A percentile compares a stretch with the other conserved stretches of the same genome.
phyloP scores from a whole-genome alignment of 257 asterid species.

The Apocynum venetum region DNA sequence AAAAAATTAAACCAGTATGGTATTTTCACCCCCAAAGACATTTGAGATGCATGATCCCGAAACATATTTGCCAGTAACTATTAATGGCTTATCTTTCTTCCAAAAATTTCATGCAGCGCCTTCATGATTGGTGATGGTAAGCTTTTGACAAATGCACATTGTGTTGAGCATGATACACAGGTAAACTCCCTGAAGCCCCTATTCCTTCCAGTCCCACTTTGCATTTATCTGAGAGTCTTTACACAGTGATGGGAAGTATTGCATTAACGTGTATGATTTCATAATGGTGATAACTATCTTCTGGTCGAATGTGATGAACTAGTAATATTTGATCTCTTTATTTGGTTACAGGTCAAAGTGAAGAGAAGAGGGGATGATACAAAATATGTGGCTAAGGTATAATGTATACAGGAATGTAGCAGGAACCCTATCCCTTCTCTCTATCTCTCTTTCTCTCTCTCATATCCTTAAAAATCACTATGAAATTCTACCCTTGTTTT shows the following conservation, averaged over 20 bases:
- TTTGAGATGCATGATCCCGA: background rate
- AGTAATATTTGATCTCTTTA: conserved; percentile 11
- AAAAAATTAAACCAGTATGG: background rate
- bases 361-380: conserved; percentile 89
- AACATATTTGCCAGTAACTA: background rate
- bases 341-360: conserved; percentile 72
- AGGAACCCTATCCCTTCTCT: background rate
- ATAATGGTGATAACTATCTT: conserved; percentile 1
- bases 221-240: conserved; percentile 4
- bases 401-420: conserved; percentile 2
- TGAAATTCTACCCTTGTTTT: background rate
- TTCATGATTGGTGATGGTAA: conserved; percentile 89
- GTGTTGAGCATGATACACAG: conserved; percentile 89
- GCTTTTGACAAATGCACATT: conserved; percentile 95
- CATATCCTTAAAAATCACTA: background rate
- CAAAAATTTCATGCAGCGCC: conserved; percentile 50
- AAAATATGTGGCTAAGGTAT: conserved; percentile 88
- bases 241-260: background rate
- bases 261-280: background rate
- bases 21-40: background rate
- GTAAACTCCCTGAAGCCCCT: conserved; percentile 23
- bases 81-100: conserved; percentile 12
- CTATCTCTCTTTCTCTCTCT: background rate
- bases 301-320: conserved; percentile 12
- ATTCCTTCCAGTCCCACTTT: background rate